phyloP scores from a whole-genome alignment of 306 rosid species.

The Glycyrrhiza uralensis region DNA sequence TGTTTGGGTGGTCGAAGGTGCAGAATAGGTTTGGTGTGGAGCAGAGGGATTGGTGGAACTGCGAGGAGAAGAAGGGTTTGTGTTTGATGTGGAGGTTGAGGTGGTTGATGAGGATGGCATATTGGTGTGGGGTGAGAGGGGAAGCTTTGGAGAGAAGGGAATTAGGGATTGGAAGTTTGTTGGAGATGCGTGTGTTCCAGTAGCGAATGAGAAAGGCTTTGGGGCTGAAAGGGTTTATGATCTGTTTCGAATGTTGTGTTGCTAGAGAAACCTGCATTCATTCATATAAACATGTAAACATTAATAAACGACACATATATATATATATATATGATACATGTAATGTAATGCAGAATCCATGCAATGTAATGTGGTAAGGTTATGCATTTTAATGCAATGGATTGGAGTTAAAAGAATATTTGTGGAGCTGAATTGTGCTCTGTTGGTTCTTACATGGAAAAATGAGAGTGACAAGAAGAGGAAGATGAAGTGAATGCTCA shows the following conservation, averaged over 20 bases:
- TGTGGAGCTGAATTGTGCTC: too few species aligned
- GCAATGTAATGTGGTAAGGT: background rate
- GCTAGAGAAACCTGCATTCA: constrained; percentile 45
- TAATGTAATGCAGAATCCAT: background rate
- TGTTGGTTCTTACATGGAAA: constrained; percentile 45
- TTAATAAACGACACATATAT: background rate
- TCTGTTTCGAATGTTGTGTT: background rate
- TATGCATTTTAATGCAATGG: background rate
- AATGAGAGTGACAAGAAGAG: constrained; percentile 47
- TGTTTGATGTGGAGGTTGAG: background rate
- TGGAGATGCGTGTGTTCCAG: constrained; percentile 64
- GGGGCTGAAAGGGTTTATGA: constrained; percentile 70
- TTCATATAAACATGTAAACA: background rate
- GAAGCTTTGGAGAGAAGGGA: constrained; percentile 77
- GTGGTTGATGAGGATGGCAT: constrained; percentile 42
- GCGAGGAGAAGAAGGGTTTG: constrained; percentile 34
- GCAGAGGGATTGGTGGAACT: constrained; percentile 45
- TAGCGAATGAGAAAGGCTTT: constrained; percentile 67
- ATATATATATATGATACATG: background rate
- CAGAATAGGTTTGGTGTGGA: constrained; percentile 58
- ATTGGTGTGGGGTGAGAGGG: constrained; percentile 52
- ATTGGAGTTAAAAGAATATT: background rate
- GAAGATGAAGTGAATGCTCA: constrained; percentile 37
- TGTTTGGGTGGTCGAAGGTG: constrained; percentile 36
- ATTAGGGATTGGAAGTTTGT: constrained; percentile 40